Evolutionary conservation across 495 filamentous ascomycete genomes (phyloP).

Genomic region (Neohortaea acidophila): DNA sequence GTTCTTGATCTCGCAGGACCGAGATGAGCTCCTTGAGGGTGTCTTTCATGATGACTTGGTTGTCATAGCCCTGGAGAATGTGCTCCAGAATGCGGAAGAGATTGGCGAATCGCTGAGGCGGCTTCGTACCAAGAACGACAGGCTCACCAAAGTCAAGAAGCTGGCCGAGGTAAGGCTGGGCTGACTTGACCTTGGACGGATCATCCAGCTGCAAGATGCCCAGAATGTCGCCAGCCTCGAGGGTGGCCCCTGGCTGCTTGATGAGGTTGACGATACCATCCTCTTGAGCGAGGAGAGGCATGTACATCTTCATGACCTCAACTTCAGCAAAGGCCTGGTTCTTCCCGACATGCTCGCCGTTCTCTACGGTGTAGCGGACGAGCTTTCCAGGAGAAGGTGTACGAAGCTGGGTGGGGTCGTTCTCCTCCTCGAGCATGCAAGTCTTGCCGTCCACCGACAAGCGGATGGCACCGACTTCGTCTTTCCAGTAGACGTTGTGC

Average conservation of each 20-base stretch:
- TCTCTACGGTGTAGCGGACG: conserved; percentile 95
- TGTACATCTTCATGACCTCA: conserved; percentile 99
- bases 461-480: conserved; percentile 89
- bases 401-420: conserved; percentile 92
- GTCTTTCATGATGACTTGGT: conserved; percentile 84
- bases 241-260: conserved; percentile 96
- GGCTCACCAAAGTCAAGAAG: conserved; percentile 78
- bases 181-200: conserved; percentile 90
- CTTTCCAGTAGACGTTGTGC: conserved; percentile 99
- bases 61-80: conserved; percentile 89
- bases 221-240: conserved; percentile 96
- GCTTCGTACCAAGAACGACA: conserved; percentile 77
- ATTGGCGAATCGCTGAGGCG: conserved; percentile 69
- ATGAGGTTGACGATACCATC: conserved; percentile 95
- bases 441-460: conserved; percentile 96
- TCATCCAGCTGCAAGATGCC: conserved; percentile 94
- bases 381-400: conserved; percentile 94
- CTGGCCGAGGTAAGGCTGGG: conserved; percentile 86
- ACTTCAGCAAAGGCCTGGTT: conserved; percentile 94
- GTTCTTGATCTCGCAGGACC: conserved; percentile 74
- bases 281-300: conserved; percentile 94
- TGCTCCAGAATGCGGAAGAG: conserved; percentile 67
- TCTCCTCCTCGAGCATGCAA: conserved; percentile 94
- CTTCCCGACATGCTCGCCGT: conserved; percentile 84
- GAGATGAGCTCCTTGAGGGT: conserved; percentile 81